phyloP scores from a whole-genome alignment of 106 monocot genomes.

The Xerophyta viscosa region DNA sequence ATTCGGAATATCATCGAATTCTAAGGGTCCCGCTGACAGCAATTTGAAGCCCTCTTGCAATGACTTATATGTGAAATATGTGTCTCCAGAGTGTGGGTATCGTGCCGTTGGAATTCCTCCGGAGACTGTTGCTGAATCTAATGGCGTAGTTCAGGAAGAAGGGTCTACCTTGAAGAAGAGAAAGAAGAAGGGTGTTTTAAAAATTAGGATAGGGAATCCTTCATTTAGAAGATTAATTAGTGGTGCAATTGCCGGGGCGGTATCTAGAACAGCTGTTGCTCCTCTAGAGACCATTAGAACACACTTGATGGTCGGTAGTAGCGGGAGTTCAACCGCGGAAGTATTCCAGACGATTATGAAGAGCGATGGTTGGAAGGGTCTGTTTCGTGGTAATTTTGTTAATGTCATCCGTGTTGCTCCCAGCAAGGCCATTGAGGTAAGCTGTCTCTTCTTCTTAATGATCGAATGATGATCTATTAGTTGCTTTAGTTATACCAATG shows the following conservation, averaged over 20 bases:
- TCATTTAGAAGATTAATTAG: conserved; percentile 84
- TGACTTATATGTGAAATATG: conserved; percentile 52
- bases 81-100: conserved; percentile 39
- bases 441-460: too few relatives aligned
- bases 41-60: conserved; percentile 35
- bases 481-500: too few relatives aligned
- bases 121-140: conserved; percentile 10
- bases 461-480: too few relatives aligned
- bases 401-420: conserved; percentile 96
- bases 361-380: conserved; percentile 82
- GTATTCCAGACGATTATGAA: conserved; percentile 83
- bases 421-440: conserved; percentile 98
- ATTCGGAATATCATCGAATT: conserved; percentile 36
- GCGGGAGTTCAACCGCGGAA: conserved; percentile 56
- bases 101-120: conserved; percentile 22
- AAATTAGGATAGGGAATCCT: conserved; percentile 58
- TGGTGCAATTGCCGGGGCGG: conserved; percentile 83
- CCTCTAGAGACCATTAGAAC: conserved; percentile 93
- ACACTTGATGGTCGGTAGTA: conserved; percentile 94
- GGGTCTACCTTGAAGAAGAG: conserved; percentile 4
- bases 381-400: conserved; percentile 92
- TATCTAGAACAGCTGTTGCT: conserved; percentile 82
- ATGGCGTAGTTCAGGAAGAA: conserved; percentile 14
- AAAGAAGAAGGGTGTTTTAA: conserved; percentile 30
- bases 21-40: conserved; percentile 35